Conservation (phyloP, 495 filamentous ascomycete species). For the Alectoria sarmentosa region DNA sequence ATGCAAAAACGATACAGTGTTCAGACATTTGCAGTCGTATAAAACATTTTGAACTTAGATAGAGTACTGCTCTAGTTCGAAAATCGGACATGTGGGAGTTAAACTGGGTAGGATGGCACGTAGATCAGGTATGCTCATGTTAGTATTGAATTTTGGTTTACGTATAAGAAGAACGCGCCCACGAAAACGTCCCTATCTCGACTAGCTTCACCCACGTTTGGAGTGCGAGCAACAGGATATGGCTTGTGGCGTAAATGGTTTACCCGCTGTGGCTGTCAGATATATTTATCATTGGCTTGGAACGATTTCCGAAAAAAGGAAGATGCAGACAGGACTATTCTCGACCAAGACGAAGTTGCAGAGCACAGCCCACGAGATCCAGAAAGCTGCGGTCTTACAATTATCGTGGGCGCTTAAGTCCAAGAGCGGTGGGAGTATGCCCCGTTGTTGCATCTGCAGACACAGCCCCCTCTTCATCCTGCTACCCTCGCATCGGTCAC, state of each 20-base stretch:
- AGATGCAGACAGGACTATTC: background rate
- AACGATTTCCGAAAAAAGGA: background rate
- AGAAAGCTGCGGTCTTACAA: background rate
- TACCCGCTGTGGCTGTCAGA: background rate
- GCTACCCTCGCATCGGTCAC: background rate
- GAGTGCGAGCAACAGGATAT: background rate
- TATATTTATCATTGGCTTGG: background rate
- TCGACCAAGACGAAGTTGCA: background rate
- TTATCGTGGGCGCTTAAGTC: background rate
- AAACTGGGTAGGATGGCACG: background rate
- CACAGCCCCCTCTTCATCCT: background rate
- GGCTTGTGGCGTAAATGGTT: background rate
- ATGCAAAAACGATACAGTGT: background rate
- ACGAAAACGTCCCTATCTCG: background rate
- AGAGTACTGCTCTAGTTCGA: background rate
- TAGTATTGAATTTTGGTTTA: no score
- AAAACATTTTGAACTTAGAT: background rate
- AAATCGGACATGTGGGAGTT: background rate
- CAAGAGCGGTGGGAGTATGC: background rate
- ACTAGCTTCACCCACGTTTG: background rate
- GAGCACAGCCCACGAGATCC: background rate
- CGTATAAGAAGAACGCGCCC: no score
- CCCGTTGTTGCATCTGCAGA: background rate
- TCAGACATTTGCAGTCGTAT: background rate
- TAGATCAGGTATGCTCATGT: no score